phyloP scores from a whole-genome alignment of 2,329 filamentous ascomycete species.

The Ophiognomonia clavigignenti-juglandacearum region DNA sequence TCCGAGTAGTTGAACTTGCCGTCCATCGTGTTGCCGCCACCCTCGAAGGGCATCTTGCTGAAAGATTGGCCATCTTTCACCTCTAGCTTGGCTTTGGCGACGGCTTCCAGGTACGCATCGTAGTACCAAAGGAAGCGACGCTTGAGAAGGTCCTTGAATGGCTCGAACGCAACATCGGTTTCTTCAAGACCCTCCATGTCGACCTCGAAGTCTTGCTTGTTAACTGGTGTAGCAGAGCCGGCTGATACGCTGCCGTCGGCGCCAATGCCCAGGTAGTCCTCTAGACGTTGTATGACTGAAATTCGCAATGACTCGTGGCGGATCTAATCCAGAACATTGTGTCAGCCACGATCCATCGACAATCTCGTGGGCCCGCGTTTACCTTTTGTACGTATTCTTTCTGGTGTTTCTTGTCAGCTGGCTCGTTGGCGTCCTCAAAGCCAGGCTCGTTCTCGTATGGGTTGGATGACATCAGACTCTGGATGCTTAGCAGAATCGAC shows the following conservation, averaged over 20 bases:
- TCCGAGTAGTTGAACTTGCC: constrained; percentile 78
- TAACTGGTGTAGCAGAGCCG: no score
- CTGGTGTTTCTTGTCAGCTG: constrained; percentile 68
- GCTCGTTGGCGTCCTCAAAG: constrained; percentile 69
- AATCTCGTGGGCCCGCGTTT: not conserved
- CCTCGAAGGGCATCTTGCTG: constrained; percentile 83
- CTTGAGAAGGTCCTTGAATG: constrained; percentile 88
- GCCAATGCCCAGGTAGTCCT: constrained; percentile 68
- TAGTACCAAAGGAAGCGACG: constrained; percentile 94
- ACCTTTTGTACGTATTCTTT: constrained; percentile 77
- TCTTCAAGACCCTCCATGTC: constrained; percentile 49
- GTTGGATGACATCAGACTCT: constrained; percentile 90
- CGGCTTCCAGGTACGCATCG: constrained; percentile 72
- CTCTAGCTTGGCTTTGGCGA: constrained; percentile 60
- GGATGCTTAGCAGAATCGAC: constrained; percentile 90
- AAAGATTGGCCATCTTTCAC: constrained; percentile 63
- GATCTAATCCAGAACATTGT: constrained; percentile 51
- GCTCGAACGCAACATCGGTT: constrained; percentile 61
- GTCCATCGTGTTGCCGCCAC: constrained; percentile 71
- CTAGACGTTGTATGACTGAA: constrained; percentile 78
- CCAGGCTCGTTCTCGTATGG: constrained; percentile 97
- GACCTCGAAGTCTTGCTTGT: constrained; percentile 36
- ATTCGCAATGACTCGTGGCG: constrained; percentile 85
- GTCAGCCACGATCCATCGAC: not conserved
- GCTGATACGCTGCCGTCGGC: constrained; percentile 44